These are phyloP conservation scores for Cercospora beticola DNA, from an alignment of 2,329 filamentous ascomycete species.

Conservation along the genomic window DNA sequence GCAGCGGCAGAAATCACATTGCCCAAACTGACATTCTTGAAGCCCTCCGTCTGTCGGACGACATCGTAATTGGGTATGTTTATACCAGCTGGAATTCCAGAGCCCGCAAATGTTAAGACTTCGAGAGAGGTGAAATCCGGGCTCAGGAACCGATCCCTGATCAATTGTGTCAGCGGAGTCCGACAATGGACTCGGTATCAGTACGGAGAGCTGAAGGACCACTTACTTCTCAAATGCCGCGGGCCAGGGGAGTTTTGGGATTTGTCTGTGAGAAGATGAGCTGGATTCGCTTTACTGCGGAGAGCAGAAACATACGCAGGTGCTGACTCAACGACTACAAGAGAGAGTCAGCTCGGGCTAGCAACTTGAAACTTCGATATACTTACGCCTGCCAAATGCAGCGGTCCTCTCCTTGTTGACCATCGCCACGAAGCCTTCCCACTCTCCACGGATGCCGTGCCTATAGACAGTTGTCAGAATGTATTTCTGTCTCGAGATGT, in stretches of 20 bases:
- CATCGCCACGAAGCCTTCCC: slow-evolving; percentile 54
- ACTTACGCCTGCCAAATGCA: slow-evolving; percentile 67
- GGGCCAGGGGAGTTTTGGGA: slow-evolving; percentile 85
- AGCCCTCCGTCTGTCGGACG: slow-evolving; percentile 78
- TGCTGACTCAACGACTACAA: slow-evolving; percentile 69
- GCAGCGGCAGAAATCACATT: slow-evolving; percentile 91
- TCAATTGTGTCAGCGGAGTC: background rate
- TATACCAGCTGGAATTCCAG: slow-evolving; percentile 57
- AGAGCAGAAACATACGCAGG: slow-evolving; percentile 49
- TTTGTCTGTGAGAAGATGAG: slow-evolving; percentile 53
- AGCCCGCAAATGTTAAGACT: slow-evolving; percentile 75
- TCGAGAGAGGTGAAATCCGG: slow-evolving; percentile 96
- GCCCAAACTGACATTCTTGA: slow-evolving; percentile 91
- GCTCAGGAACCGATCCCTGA: slow-evolving; percentile 77
- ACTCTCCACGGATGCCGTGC: slow-evolving; percentile 55
- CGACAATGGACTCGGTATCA: background rate
- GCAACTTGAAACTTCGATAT: background rate
- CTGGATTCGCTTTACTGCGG: background rate
- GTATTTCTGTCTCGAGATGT: background rate
- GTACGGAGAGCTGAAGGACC: background rate
- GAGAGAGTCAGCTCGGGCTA: background rate
- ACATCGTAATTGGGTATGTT: slow-evolving; percentile 64
- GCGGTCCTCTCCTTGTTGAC: slow-evolving; percentile 89
- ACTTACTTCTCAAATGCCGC: slow-evolving; percentile 77
- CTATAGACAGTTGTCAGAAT: background rate